These are phyloP conservation scores for Botrytis cinerea DNA, from an alignment of 2,329 filamentous ascomycete genomes.

Conservation along the genomic window DNA sequence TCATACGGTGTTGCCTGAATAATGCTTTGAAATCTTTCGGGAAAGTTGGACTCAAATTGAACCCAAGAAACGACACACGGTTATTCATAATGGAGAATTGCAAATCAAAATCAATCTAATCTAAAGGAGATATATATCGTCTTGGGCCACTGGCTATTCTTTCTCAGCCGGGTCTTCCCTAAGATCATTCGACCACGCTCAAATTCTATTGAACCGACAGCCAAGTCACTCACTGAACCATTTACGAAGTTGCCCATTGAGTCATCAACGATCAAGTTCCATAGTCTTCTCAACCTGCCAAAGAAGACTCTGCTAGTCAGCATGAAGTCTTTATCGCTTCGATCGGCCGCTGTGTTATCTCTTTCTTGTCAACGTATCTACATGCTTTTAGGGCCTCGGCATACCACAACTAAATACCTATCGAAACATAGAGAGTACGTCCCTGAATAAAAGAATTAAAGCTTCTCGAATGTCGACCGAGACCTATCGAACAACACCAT, in stretches of 20 bases:
- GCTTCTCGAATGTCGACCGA: not conserved
- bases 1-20: not conserved
- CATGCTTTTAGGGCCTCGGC: conserved; percentile 11
- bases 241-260: not conserved
- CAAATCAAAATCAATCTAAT: not conserved
- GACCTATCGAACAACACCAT: not conserved
- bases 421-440: not conserved
- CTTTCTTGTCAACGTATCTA: conserved; percentile 28
- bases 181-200: not conserved
- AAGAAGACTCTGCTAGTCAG: conserved; percentile 26
- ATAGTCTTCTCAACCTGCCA: conserved; percentile 21
- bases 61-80: not conserved
- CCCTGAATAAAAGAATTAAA: not conserved
- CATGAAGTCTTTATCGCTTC: conserved; percentile 23
- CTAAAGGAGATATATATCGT: not conserved
- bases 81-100: not conserved
- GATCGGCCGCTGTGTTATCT: conserved; percentile 25
- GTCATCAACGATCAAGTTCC: conserved; percentile 18
- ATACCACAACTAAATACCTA: not conserved
- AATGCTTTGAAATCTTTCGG: not conserved
- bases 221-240: not conserved
- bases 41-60: not conserved
- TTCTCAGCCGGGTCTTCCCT: not conserved
- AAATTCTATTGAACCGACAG: not conserved
- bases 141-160: not conserved